These are phyloP conservation scores for Pachysolen tannophilus DNA, from an alignment of 805 yeast genomes.

Conservation along the genomic window DNA sequence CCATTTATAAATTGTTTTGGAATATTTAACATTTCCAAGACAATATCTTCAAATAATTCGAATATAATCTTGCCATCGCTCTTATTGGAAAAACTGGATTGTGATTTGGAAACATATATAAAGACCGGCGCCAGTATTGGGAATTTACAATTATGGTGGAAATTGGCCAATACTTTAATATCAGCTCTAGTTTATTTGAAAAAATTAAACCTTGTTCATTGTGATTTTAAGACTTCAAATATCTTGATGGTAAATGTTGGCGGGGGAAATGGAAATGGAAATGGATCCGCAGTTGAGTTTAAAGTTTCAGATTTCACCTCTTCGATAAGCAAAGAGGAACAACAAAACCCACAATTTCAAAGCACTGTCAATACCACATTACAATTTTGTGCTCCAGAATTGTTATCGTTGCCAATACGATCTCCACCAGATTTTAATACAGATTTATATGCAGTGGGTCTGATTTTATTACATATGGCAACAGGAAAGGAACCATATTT, in stretches of 20 bases:
- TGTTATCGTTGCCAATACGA: conserved; percentile 19
- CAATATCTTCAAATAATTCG: conserved; percentile 1
- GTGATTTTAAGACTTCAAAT: conserved; percentile 42
- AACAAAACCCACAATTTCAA: not conserved
- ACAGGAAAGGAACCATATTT: conserved; percentile 38
- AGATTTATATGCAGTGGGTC: conserved; percentile 39
- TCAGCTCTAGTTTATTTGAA: conserved; percentile 18
- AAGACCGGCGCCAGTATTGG: conserved; percentile 6
- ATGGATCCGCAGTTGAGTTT: too few species aligned
- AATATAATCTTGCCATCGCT: conserved; percentile 17
- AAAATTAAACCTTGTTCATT: conserved; percentile 29
- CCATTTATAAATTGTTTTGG: conserved; percentile 23
- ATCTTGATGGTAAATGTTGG: conserved; percentile 23
- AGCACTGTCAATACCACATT: conserved; percentile 24
- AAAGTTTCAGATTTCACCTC: conserved; percentile 43
- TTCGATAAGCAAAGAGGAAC: conserved; percentile 17
- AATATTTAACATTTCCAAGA: conserved; percentile 7
- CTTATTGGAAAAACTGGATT: conserved; percentile 19
- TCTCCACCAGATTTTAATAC: conserved; percentile 25
- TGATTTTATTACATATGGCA: conserved; percentile 35
- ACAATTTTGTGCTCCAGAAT: conserved; percentile 40
- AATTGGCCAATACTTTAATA: conserved; percentile 19
- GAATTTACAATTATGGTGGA: conserved; percentile 26
- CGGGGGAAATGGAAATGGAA: too few species aligned
- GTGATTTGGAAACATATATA: conserved; percentile 19